Evolutionary conservation across 306 rosid species (phyloP), one percentile per base, ranked within the genome.

Genomic region (Malus orientalis): DNA sequence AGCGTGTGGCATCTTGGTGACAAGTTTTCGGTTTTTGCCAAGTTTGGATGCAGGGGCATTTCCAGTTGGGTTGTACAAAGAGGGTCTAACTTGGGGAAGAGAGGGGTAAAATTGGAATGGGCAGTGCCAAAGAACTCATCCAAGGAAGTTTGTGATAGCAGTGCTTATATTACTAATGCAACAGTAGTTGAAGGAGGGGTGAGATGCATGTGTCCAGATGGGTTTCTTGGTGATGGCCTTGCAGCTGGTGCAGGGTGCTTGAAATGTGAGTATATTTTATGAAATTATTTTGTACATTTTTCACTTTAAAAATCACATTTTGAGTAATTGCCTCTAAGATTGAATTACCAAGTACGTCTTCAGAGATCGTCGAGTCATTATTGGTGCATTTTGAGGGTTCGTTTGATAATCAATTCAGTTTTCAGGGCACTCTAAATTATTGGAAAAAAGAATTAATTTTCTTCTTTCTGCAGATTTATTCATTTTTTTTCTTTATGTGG

Each of bases 61-160:
- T 88, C 97, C 55, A 92, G 99, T 80, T 95, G 99, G 99, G 92
- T 84, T 66, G 88, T 90, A 66, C 10, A 76, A 59, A 59, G 88
- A 69, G 93, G 91, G 11, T 75, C 93, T 27, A 90, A 77, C 83
- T 69, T 78, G 2, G 97, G 97, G 14, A 92, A 82, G 79, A 83
- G 96, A 18, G 99, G 99, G 44, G 90, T 95, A 3, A 95, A 90
- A 79, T 68, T 92, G 89, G 99, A 95, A 82, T 95, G 95, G 97
- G 97, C 86, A 6, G 36, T 95, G 81, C 96, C 97, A 18, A 79
- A 81, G 61, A 92, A 89, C 78, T 83, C 82, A 20, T 84, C 97
- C 18, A 16, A 18, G 79, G 74, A 60, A 18, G 76, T 73, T 81
- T 95, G 99, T 85, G 89, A 86, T 59, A 10, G 44, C 36, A 87